phyloP scores from a whole-genome alignment of 805 yeast genomes.

The Kregervanrija pseudodelftensis region DNA sequence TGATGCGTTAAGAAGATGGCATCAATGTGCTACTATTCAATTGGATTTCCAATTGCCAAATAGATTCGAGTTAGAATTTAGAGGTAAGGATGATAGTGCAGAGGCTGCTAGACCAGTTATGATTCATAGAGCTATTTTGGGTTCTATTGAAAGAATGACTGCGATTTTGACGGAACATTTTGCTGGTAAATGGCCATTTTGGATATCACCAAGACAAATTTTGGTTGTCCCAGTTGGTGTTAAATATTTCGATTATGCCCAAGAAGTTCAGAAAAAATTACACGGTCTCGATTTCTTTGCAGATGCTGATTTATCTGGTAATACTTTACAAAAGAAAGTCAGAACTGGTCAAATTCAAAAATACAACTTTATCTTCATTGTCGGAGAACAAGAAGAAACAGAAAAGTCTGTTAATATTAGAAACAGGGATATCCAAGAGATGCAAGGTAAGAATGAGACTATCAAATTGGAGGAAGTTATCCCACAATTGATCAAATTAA shows the following conservation, averaged over 20 bases:
- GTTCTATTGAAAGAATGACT: constrained; percentile 98
- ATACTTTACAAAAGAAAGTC: constrained; percentile 96
- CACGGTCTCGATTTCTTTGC: constrained; percentile 78
- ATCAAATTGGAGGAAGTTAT: constrained; percentile 67
- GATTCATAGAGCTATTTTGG: constrained; percentile 98
- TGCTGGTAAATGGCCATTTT: constrained; percentile 99
- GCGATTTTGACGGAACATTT: constrained; percentile 97
- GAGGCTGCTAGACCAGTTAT: constrained; percentile 85
- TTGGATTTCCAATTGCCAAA: constrained; percentile 96
- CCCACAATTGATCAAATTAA: constrained; percentile 57
- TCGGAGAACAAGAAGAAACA: constrained; percentile 89
- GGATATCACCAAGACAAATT: constrained; percentile 99
- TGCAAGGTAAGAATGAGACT: constrained; percentile 89
- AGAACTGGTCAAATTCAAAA: constrained; percentile 93
- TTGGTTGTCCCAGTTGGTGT: constrained; percentile 96
- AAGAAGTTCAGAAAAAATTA: constrained; percentile 61
- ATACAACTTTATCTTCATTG: constrained; percentile 93
- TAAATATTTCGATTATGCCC: constrained; percentile 86
- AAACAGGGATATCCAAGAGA: constrained; percentile 89
- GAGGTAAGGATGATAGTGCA: constrained; percentile 56
- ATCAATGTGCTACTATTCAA: constrained; percentile 98
- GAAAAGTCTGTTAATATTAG: constrained; percentile 84
- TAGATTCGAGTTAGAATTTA: constrained; percentile 86
- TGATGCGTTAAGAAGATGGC: constrained; percentile 94
- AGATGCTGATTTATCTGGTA: constrained; percentile 89